These are phyloP conservation scores for Yamadazyma kanchanaburiensis DNA, from an alignment of 1,139 yeast genomes.

Conservation along the genomic window DNA sequence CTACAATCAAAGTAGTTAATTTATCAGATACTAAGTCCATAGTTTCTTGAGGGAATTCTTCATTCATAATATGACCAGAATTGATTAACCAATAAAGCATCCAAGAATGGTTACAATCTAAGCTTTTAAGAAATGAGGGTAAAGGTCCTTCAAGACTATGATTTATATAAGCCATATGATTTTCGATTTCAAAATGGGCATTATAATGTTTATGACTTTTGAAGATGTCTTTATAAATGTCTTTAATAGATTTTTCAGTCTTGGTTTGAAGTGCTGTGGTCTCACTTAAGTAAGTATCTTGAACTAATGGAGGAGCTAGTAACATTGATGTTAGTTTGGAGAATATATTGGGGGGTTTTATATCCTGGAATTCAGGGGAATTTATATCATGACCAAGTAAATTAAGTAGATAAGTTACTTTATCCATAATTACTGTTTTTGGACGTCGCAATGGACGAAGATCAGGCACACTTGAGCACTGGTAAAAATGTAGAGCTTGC, in stretches of 20 bases:
- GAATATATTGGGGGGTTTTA: slow-evolving; percentile 12
- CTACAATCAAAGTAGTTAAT: slow-evolving; percentile 24
- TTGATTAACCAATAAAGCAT: slow-evolving; percentile 80
- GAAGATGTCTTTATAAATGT: slow-evolving; percentile 20
- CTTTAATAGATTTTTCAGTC: slow-evolving; percentile 31
- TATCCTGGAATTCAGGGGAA: slow-evolving; percentile 13
- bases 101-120: slow-evolving; percentile 95
- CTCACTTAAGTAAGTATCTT: slow-evolving; percentile 21
- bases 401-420: slow-evolving; percentile 14
- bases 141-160: slow-evolving; percentile 22
- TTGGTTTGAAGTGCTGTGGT: slow-evolving; percentile 41
- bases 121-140: slow-evolving; percentile 43
- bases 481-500: too few species aligned
- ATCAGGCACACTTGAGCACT: too few species aligned
- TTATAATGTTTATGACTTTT: slow-evolving; percentile 10
- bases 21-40: slow-evolving; percentile 11
- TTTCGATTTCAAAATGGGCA: slow-evolving; percentile 13
- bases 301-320: slow-evolving; percentile 10
- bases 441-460: slow-evolving; percentile 13
- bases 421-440: slow-evolving; percentile 13
- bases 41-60: slow-evolving; percentile 8
- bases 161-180: slow-evolving; percentile 16
- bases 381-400: slow-evolving; percentile 14
- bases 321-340: slow-evolving; percentile 14
- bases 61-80: slow-evolving; percentile 22